Percentiles rank a stretch among this genome's conserved stretches.
Evolutionary conservation across 1,139 yeast genomes (phyloP).

Genomic region (Kodamaea derodonti): DNA sequence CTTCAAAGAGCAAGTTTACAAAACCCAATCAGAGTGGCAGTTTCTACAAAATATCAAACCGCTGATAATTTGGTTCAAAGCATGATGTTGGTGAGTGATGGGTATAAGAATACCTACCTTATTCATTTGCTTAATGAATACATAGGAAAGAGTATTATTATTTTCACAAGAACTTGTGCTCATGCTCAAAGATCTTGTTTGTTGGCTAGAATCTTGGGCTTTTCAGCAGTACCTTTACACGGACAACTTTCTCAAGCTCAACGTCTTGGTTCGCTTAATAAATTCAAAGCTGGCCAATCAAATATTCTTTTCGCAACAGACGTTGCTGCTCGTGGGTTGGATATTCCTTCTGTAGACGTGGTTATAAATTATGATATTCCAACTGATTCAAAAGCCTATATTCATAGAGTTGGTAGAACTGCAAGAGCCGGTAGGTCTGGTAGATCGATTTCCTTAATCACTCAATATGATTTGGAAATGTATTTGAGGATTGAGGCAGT

Average conservation of each 20-base stretch:
- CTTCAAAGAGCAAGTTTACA: conserved; percentile 87
- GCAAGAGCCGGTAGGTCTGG: conserved; percentile 98
- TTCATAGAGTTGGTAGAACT: conserved; percentile 96
- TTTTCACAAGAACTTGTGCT: conserved; percentile 92
- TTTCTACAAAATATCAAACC: conserved; percentile 83
- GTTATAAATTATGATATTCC: conserved; percentile 95
- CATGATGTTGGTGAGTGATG: conserved; percentile 88
- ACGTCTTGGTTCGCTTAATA: conserved; percentile 86
- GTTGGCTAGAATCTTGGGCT: conserved; percentile 75
- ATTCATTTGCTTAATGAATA: conserved; percentile 79
- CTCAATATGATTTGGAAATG: conserved; percentile 91
- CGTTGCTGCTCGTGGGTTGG: conserved; percentile 97
- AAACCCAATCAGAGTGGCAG: conserved; percentile 90
- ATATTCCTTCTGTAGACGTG: conserved; percentile 90
- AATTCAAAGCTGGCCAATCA: conserved; percentile 82
- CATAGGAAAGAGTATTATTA: conserved; percentile 82
- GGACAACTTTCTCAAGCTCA: conserved; percentile 93
- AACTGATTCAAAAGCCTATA: conserved; percentile 96
- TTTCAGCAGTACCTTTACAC: conserved; percentile 87
- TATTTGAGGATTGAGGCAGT: conserved; percentile 86
- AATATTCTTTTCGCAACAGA: conserved; percentile 91
- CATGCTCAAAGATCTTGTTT: conserved; percentile 90
- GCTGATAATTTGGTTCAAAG: conserved; percentile 89
- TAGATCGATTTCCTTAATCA: conserved; percentile 83
- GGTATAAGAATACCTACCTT: conserved; percentile 83